Conservation (phyloP, 306 rosid genomes). For the Casuarina glauca region DNA sequence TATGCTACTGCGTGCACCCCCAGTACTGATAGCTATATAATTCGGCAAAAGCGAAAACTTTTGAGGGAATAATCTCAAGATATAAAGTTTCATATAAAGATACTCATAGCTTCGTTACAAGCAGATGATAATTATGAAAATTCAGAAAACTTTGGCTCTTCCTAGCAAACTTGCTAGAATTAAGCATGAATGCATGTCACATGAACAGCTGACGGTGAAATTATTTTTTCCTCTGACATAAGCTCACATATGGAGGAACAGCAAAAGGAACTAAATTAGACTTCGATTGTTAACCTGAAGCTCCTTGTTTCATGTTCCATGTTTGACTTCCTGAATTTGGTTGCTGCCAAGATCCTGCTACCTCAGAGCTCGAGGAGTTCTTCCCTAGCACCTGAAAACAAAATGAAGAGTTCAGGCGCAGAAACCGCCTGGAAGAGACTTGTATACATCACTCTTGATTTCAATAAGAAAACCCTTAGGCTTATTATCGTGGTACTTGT, state of each 20-base stretch:
- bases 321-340: constrained; percentile 37
- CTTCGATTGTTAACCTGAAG: constrained; percentile 25
- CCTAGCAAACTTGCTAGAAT: neutral
- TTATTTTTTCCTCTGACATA: neutral
- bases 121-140: neutral
- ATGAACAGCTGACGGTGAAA: neutral
- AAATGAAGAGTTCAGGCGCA: constrained; percentile 9
- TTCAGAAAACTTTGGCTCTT: constrained; percentile 17
- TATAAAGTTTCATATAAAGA: neutral
- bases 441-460: no score
- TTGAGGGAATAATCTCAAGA: constrained; percentile 16
- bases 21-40: constrained; percentile 26
- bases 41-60: neutral
- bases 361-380: constrained; percentile 32
- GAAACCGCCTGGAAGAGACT: neutral
- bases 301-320: constrained; percentile 40
- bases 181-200: neutral
- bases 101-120: neutral
- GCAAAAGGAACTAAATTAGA: neutral
- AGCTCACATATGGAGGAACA: neutral
- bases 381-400: constrained; percentile 38
- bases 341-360: constrained; percentile 36
- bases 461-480: no score
- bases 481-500: no score
- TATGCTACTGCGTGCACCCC: constrained; percentile 27